Percentiles rank a stretch among this genome's conserved stretches.
These are phyloP conservation scores for Boletus barrowsii DNA, from an alignment of 768 basidiomycete genomes.

Conservation along the genomic window DNA sequence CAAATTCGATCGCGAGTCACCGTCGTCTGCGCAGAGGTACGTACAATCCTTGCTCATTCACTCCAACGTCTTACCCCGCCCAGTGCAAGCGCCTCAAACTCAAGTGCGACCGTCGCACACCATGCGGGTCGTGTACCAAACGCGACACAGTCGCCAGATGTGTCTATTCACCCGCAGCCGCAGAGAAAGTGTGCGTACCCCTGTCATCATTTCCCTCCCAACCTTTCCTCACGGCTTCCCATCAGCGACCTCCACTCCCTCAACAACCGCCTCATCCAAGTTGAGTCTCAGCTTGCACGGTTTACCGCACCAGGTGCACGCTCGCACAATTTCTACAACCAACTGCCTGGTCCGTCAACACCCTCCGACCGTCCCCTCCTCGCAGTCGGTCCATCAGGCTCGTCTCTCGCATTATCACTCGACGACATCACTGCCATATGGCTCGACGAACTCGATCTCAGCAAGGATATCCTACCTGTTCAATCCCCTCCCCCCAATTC, in stretches of 20 bases:
- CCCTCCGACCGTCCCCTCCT: conserved; percentile 32
- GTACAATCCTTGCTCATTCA: conserved; percentile 13
- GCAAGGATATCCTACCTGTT: conserved; percentile 23
- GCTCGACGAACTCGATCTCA: conserved; percentile 52
- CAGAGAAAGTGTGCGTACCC: conserved; percentile 73
- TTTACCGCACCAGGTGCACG: conserved; percentile 35
- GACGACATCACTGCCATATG: conserved; percentile 60
- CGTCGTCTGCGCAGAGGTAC: conserved; percentile 78
- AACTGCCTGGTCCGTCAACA: conserved; percentile 9
- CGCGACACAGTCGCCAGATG: conserved; percentile 72
- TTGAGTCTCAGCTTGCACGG: conserved; percentile 60
- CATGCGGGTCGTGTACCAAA: conserved; percentile 76
- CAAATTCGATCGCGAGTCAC: conserved; percentile 76
- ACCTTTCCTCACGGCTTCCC: not conserved
- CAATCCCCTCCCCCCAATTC: conserved; percentile 13
- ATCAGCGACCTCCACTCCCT: conserved; percentile 75
- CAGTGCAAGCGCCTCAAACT: conserved; percentile 88
- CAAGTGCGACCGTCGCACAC: conserved; percentile 76
- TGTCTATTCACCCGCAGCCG: conserved; percentile 76
- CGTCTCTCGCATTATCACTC: conserved; percentile 50
- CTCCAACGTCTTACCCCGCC: conserved; percentile 1
- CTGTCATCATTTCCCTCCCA: not conserved
- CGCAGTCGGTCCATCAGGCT: conserved; percentile 38
- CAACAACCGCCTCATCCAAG: conserved; percentile 71
- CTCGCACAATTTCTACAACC: conserved; percentile 18